Evolutionary conservation across 2,329 filamentous ascomycete genomes (phyloP).

Genomic region (Coleophoma crateriformis): DNA sequence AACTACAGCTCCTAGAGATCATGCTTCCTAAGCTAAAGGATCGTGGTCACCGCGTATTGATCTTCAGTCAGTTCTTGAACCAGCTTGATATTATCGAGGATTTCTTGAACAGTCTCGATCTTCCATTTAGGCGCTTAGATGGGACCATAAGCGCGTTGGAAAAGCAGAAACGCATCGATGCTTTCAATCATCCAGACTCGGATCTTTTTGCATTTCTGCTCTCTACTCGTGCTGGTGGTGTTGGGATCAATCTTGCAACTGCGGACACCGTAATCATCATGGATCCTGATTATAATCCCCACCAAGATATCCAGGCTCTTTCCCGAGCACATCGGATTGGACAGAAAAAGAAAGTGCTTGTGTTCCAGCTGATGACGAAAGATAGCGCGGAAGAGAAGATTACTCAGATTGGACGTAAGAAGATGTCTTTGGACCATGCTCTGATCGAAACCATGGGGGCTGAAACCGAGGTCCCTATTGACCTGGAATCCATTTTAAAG

Average conservation of each 20-base stretch:
- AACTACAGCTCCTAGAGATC: constrained; percentile 75
- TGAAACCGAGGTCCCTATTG: constrained; percentile 71
- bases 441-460: constrained; percentile 88
- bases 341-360: constrained; percentile 91
- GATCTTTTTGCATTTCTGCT: constrained; percentile 83
- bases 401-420: constrained; percentile 90
- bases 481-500: constrained; percentile 81
- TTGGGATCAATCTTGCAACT: constrained; percentile 95
- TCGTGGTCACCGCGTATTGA: constrained; percentile 81
- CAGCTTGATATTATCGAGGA: constrained; percentile 91
- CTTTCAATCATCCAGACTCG: constrained; percentile 83
- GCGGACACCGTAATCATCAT: constrained; percentile 98
- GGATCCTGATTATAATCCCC: constrained; percentile 47
- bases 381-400: constrained; percentile 91
- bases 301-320: constrained; percentile 94
- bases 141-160: constrained; percentile 75
- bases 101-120: constrained; percentile 71
- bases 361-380: constrained; percentile 90
- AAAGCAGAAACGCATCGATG: constrained; percentile 92
- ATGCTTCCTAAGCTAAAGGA: constrained; percentile 85
- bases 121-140: constrained; percentile 76
- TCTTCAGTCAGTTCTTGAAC: constrained; percentile 92
- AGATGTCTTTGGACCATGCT: constrained; percentile 92
- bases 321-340: constrained; percentile 94
- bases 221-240: constrained; percentile 89